phyloP scores from a whole-genome alignment of 1,284 basidiomycete genomes.

The Xanthoconium separans region DNA sequence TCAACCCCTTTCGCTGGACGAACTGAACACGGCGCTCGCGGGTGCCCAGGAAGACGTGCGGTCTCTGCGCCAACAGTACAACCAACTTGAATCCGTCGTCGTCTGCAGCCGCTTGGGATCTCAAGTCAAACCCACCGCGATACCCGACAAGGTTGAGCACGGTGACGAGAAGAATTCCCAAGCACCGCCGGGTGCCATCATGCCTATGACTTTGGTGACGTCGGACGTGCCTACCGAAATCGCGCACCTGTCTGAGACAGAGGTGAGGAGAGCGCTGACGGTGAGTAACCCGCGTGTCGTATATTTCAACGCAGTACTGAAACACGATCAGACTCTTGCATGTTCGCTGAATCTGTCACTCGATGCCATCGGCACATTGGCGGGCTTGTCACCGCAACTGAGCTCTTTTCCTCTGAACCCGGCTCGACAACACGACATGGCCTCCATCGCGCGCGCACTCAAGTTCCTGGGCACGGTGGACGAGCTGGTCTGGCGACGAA shows the following conservation, averaged over 20 bases:
- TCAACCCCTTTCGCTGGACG: slow-evolving; percentile 24
- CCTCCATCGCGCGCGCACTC: slow-evolving; percentile 24
- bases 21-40: slow-evolving; percentile 27
- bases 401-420: background rate
- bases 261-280: slow-evolving; percentile 19
- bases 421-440: slow-evolving; percentile 15
- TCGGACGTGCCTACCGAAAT: slow-evolving; percentile 15
- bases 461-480: slow-evolving; percentile 27
- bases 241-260: slow-evolving; percentile 18
- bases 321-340: slow-evolving; percentile 10
- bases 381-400: background rate
- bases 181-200: background rate
- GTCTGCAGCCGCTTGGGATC: slow-evolving; percentile 17
- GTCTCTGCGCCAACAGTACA: slow-evolving; percentile 26
- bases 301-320: background rate
- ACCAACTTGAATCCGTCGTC: slow-evolving; percentile 19
- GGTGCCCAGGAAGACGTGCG: slow-evolving; percentile 25
- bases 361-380: background rate
- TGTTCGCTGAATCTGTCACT: slow-evolving; percentile 15
- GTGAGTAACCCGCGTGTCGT: slow-evolving; percentile 17
- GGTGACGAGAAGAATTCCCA: background rate
- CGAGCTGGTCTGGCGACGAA: slow-evolving; percentile 30
- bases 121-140: background rate
- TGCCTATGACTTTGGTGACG: background rate
- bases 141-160: background rate